These are phyloP conservation scores for Backusella mclennaniae DNA, from an alignment of 192 early-diverging fungal species.

Conservation along the genomic window DNA sequence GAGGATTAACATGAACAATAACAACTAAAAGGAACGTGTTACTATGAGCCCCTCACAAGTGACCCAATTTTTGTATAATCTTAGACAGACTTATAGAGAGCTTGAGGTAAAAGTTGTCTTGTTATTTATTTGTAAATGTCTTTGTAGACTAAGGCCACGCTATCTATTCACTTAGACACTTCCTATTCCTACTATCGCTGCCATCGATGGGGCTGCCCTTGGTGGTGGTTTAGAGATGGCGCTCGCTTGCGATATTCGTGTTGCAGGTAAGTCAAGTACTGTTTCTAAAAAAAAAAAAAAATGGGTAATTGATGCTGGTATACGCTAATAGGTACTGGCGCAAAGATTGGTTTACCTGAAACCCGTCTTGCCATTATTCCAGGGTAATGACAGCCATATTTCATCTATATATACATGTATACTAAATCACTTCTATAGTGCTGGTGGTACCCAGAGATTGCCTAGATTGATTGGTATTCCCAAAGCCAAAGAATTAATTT, in stretches of 20 bases:
- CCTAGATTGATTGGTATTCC: constrained; percentile 83
- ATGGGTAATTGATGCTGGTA: not conserved
- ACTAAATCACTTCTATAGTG: constrained; percentile 41
- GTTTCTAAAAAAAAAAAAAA: not conserved
- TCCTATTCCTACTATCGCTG: constrained; percentile 92
- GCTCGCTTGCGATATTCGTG: constrained; percentile 84
- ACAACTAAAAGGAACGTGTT: constrained; percentile 63
- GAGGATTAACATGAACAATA: not conserved
- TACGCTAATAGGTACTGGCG: constrained; percentile 43
- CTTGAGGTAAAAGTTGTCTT: constrained; percentile 61
- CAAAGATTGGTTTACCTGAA: constrained; percentile 88
- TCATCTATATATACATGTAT: not conserved
- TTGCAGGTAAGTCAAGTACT: constrained; percentile 60
- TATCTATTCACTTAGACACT: constrained; percentile 51
- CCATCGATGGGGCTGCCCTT: constrained; percentile 89
- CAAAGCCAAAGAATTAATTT: constrained; percentile 93
- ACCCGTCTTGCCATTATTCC: constrained; percentile 95
- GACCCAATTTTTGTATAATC: constrained; percentile 73
- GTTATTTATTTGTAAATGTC: not conserved
- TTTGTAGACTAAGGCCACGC: not conserved
- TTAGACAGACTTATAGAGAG: constrained; percentile 76
- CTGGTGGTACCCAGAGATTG: constrained; percentile 93
- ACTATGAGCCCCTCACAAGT: constrained; percentile 79
- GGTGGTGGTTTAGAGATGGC: constrained; percentile 94
- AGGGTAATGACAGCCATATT: constrained; percentile 51